Evolutionary conservation across 176 grass and related monocot genomes (phyloP).

Genomic region (Juncus inflexus): DNA sequence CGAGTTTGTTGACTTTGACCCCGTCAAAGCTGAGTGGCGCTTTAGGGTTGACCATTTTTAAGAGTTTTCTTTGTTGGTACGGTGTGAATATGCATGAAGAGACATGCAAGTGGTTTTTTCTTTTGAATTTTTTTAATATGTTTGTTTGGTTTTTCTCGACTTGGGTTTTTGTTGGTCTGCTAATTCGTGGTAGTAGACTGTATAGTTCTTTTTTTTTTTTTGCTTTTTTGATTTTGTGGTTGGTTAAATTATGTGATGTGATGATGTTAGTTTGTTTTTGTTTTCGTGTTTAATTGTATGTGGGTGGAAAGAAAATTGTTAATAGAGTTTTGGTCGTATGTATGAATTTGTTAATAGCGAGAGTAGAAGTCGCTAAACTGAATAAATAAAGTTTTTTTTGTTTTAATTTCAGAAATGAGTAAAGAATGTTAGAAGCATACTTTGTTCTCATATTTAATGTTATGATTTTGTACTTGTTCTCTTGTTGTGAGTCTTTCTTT

Average conservation of each 20-base stretch:
- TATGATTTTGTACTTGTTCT: too few species aligned
- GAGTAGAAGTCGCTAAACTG: too few species aligned
- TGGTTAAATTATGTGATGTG: conserved; percentile 13
- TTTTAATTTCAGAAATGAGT: too few species aligned
- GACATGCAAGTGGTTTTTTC: conserved; percentile 6
- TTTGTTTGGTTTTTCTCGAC: background rate
- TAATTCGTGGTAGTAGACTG: conserved; percentile 16
- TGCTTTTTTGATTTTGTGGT: background rate
- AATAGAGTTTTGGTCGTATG: conserved; percentile 14
- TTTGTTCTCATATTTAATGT: too few species aligned
- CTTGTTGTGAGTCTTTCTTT: too few species aligned
- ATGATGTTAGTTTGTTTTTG: background rate
- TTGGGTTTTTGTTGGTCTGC: conserved; percentile 9
- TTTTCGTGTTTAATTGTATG: background rate
- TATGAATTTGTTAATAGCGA: background rate
- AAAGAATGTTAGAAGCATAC: too few species aligned
- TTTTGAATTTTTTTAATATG: background rate
- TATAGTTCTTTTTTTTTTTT: conserved; percentile 8
- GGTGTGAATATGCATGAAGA: background rate
- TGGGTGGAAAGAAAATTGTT: conserved; percentile 20
- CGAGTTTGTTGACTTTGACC: conserved; percentile 48
- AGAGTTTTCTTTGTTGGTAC: conserved; percentile 2
- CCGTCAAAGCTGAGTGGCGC: conserved; percentile 52
- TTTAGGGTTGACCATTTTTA: conserved; percentile 58
- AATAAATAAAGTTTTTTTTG: too few species aligned